Percentiles rank a stretch among this genome's conserved stretches.
Conservation (phyloP, 257 asterid species). For the Solanum habrochaites region DNA sequence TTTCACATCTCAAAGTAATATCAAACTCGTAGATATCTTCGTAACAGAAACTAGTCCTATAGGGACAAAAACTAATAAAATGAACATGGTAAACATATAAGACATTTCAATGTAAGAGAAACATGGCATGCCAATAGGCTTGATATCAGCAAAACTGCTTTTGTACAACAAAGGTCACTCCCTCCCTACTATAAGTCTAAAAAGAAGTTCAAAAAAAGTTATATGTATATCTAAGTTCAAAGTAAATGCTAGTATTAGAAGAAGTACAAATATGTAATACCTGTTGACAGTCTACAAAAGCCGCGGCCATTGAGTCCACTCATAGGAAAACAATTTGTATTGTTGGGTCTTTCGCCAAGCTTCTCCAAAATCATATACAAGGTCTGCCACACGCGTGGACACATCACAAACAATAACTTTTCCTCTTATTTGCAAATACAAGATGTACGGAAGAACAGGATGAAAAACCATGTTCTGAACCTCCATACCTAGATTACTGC, state of each 20-base stretch:
- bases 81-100: too few species aligned
- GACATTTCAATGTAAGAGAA: too few species aligned
- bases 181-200: too few species aligned
- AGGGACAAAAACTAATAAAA: too few species aligned
- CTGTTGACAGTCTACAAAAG: background rate
- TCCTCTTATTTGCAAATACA: background rate
- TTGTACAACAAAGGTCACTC: too few species aligned
- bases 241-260: background rate
- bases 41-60: too few species aligned
- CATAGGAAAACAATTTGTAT: background rate
- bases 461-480: background rate
- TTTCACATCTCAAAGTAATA: too few species aligned
- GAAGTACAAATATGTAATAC: background rate
- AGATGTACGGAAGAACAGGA: background rate
- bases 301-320: background rate
- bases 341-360: background rate
- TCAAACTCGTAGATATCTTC: too few species aligned
- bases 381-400: background rate
- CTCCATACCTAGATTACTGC: background rate
- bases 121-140: too few species aligned
- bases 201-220: too few species aligned
- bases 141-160: too few species aligned
- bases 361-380: background rate
- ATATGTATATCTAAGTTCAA: background rate
- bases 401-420: background rate